Base-by-base conservation (phyloP, 2,329 filamentous ascomycete species). In the Pseudogymnoascus sp. region DNA sequence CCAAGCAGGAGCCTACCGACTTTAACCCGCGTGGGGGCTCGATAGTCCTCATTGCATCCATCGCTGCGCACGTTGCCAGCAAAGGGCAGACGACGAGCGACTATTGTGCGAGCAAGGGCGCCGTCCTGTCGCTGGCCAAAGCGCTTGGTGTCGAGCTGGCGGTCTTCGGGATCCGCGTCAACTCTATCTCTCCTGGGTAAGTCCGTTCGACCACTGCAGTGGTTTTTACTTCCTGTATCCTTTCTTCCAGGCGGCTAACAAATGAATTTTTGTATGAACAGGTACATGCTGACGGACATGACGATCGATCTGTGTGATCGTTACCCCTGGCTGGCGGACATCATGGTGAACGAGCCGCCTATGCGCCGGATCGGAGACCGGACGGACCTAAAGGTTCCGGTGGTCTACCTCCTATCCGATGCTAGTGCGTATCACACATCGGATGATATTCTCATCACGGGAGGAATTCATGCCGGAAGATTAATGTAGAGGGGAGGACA, bases 21-120 rank as follows among this genome's bases (percentile, higher is more conserved):
- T 64, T 64, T 38, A 71, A 69, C 35, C 62, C 66, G 66, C 0
- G 33, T 35, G 70, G 68, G 12, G 72, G 72, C 2, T 73, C 71
- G 0, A 72, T 74, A 35, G 69, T 74, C 9, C 60, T 72, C 61
- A 73, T 74, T 60, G 73, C 71, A 4, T 75, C 72, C 4, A 72
- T 73, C 42, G 68, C 73, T 7, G 72, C 72, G 0, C 67, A 72
- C 38, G 64, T 68, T 7, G 69, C 71, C 4, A 72, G 69, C 60
- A 71, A 71, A 30, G 71, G 66, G 11, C 72, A 74, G 62, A 63
- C 55, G 8, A 72, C 68, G 0, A 73, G 72, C 61, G 72, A 72
- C 16, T 82, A 81, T 66, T 77, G 75, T 61, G 76, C 78, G 2
- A 76, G 73, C 42, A 82, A 82, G 65, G 77, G 76, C 8, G 79